A percentile compares a stretch with the other conserved stretches of the same genome.
Conservation (phyloP, 78 protist genomes). For the Dictyostelium citrinum region DNA sequence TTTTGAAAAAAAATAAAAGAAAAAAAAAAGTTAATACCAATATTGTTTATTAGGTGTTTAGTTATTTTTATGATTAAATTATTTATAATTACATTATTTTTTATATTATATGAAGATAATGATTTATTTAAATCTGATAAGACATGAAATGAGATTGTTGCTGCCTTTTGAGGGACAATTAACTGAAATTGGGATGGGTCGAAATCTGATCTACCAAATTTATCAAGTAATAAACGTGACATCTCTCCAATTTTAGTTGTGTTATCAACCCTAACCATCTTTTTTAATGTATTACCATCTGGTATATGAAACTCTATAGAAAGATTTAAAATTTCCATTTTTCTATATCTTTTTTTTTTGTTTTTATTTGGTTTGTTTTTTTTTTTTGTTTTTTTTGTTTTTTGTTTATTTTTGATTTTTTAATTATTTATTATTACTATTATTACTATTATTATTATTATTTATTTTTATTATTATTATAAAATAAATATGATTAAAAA, state of each 20-base stretch:
- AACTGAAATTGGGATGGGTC: conserved; percentile 44
- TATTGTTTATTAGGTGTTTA: too few species aligned
- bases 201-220: conserved; percentile 60
- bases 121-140: conserved; percentile 37
- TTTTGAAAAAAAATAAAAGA: background rate
- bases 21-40: background rate
- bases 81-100: conserved; percentile 50
- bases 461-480: too few species aligned
- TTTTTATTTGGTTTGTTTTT: background rate
- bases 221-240: conserved; percentile 31
- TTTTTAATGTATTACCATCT: conserved; percentile 32
- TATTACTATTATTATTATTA: too few species aligned
- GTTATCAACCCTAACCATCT: conserved; percentile 45
- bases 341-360: background rate
- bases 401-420: background rate
- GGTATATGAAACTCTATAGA: conserved; percentile 43
- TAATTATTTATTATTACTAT: background rate
- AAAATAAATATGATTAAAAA: background rate
- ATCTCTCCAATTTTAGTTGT: conserved; percentile 52
- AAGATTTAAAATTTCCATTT: conserved; percentile 41
- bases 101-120: conserved; percentile 31
- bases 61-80: too few species aligned
- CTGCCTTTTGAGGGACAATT: background rate
- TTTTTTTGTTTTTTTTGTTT: background rate
- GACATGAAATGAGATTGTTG: background rate